Base-by-base conservation (phyloP, 75 land plant species). In the Gnetum montanum region DNA sequence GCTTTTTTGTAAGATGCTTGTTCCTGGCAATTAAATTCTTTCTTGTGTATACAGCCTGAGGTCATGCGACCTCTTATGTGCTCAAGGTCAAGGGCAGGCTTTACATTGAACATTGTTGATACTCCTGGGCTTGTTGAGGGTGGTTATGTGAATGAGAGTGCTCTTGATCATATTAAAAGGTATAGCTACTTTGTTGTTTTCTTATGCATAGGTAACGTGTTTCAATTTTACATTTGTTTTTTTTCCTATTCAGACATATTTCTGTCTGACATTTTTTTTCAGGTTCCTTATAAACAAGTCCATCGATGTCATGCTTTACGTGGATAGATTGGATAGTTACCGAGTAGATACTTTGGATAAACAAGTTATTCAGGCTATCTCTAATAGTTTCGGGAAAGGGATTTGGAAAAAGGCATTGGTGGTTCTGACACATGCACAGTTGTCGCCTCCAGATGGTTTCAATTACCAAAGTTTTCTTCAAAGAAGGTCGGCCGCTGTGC, bases 71-170 rank as follows among this genome's bases (percentile, higher is more conserved):
- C 98, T 3, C 60, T 90, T 18, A 71, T 77, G 64, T 84, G 77
- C 54, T 91, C 98, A 30, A 78, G 98, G 8, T 47, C 84, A 11
- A 58, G 87, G 56, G 90, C 88, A 28, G 97, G 94, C 6, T 94
- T 94, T 46, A 90, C 98, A 4, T 49, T 94, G 60, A 94, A 94
- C 53, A 76, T 94, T 18, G 76, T 94, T 37, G 98, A 94, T 45
- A 94, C 98, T 1, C 98, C 98, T 1, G 96, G 98, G 1, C 64
- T 94, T 24, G 70, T 94, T 4, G 98, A 94, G 73, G 98, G 85
- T 25, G 90, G 92, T 43, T 82, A 78, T 71, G 81, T 94, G 28
- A 94, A 83, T 72, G 78, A 79, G 19, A 87, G 83, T 61, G 96
- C 91, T 13, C 58, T 94, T 34, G 91, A 83, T 24, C 72, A 77